Conservation (phyloP, 164 flowering plant species). For the Aristolochia fimbriata region DNA sequence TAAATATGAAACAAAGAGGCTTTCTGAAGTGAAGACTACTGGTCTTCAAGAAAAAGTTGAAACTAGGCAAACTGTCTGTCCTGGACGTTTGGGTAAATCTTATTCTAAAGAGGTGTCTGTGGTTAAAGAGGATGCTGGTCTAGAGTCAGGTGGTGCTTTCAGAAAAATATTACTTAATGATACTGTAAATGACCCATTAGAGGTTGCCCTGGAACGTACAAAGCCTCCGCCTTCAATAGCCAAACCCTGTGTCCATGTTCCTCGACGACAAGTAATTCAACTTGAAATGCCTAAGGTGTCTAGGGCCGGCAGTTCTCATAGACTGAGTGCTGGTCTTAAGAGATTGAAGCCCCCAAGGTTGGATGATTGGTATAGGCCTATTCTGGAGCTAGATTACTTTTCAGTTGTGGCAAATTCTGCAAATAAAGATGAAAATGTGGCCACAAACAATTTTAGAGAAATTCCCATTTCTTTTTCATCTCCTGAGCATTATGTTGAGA, state of each 20-base stretch:
- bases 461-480: constrained; percentile 71
- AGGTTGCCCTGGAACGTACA: constrained; percentile 33
- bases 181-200: constrained; percentile 45
- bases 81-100: constrained; percentile 17
- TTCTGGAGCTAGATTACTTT: constrained; percentile 75
- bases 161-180: constrained; percentile 34
- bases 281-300: constrained; percentile 41
- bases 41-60: background rate
- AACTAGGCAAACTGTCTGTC: background rate
- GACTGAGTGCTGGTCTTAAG: constrained; percentile 34
- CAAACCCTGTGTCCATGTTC: constrained; percentile 32
- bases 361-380: constrained; percentile 83
- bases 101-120: background rate
- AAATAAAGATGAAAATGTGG: constrained; percentile 28
- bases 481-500: constrained; percentile 62
- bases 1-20: background rate
- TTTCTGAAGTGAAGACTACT: background rate
- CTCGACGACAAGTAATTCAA: constrained; percentile 79
- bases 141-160: constrained; percentile 15
- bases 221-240: constrained; percentile 19
- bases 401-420: constrained; percentile 54
- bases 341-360: constrained; percentile 74
- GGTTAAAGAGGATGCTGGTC: background rate
- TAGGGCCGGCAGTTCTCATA: constrained; percentile 31
- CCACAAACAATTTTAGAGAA: constrained; percentile 36